Base-by-base conservation (phyloP, 2,329 filamentous ascomycete species). In the Pyricularia sp. region DNA sequence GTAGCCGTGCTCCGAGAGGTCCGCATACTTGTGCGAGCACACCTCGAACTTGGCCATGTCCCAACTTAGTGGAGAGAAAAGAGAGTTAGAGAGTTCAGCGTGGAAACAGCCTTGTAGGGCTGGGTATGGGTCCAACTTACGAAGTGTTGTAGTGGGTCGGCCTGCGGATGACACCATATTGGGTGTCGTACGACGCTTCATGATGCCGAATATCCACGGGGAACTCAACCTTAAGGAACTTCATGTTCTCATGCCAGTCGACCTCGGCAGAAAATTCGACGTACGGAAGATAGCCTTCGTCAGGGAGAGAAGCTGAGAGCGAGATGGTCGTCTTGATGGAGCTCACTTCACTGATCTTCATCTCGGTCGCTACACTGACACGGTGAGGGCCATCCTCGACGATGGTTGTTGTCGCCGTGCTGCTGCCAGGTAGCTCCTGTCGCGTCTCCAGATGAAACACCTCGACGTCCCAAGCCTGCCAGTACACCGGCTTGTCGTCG, bases 31-130 rank as follows among this genome's bases (percentile, higher is more conserved):
- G 82, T 97, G 94, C 78, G 92, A 94, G 84, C 93, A 97, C 67
- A 97, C 94, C 81, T 97, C 94, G 74, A 97, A 97, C 76, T 97
- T 97, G 75, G 94, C 94, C 93, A 97, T 97, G 76, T 67, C 65
- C 65, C 65, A 67, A 12, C 65, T 67, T 7, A 5, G 12, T 20
- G 1, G 28, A 20, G 14, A n/a, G 28, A 65, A 10, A 26, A n/a
- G 17, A 17, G 2, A 25, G 6, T 12, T n/a, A 17, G 30, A 28
- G 20, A 25, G 3, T 14, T 66, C 11, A 89, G 73, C 79, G 83
- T 81, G 79, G 33, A 42, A 14, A 5, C 9, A 9, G 9, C 7
- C 11, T 55, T 12, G 23, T n/a, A 59, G 9, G 6, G 9, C 6
- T 23, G 55, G 42, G 14, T 4, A 2, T 14, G 50, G 36, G n/a